Evolutionary conservation across 169 alveolate genomes (phyloP).

Genomic region (Plasmodium berghei): DNA sequence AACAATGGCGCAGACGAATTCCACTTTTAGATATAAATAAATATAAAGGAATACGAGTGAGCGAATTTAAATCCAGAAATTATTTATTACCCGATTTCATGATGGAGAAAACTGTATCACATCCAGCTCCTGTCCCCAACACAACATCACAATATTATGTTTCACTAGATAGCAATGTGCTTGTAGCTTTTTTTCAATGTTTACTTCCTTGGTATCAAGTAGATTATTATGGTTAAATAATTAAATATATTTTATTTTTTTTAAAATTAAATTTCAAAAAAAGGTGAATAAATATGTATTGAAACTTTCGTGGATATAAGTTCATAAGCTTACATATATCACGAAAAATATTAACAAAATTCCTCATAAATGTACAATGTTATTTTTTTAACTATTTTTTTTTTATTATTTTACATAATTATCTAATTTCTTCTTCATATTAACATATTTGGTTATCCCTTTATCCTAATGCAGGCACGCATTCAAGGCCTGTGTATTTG

Average conservation of each 20-base stretch:
- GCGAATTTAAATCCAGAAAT: conserved; percentile 53
- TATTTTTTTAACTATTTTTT: neutral
- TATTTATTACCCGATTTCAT: conserved; percentile 54
- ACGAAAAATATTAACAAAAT: too few species aligned
- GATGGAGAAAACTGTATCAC: conserved; percentile 58
- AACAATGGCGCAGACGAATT: neutral
- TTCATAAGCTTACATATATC: neutral
- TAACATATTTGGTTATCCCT: neutral
- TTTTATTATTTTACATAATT: neutral
- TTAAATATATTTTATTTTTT: neutral
- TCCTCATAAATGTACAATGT: neutral
- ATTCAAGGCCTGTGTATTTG: conserved; percentile 68
- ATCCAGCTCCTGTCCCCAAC: conserved; percentile 1
- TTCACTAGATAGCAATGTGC: conserved; percentile 34
- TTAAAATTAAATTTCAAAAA: too few species aligned
- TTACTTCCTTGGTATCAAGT: conserved; percentile 75
- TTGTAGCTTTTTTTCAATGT: conserved; percentile 57
- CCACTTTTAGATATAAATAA: conserved; percentile 47
- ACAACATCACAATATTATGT: conserved; percentile 30
- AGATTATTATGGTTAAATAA: conserved; percentile 56
- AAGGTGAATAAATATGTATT: too few species aligned
- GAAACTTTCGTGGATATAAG: neutral
- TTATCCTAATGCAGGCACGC: conserved; percentile 67
- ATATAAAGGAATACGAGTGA: conserved; percentile 43
- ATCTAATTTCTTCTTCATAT: neutral